Percentiles rank a stretch among this genome's conserved stretches.
Conservation (phyloP, 2,329 filamentous ascomycete genomes). For the Xylariaceae sp. region DNA sequence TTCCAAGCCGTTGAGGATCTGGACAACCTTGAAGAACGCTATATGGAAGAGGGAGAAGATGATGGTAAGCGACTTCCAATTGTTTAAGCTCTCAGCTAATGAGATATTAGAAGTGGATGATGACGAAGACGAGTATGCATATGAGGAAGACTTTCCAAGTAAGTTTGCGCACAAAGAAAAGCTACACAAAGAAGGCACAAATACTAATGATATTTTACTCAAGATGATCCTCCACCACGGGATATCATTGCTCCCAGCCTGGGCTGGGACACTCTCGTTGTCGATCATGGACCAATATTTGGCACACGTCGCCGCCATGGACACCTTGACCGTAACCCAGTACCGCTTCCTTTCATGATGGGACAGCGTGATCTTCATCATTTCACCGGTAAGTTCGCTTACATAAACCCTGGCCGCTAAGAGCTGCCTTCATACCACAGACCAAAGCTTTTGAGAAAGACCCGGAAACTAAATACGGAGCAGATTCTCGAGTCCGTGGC, state of each 20-base stretch:
- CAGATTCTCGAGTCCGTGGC: conserved; percentile 41
- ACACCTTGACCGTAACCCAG: conserved; percentile 53
- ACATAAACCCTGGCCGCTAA: too few species aligned
- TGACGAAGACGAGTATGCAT: conserved; percentile 65
- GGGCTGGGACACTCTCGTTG: conserved; percentile 55
- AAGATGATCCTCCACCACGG: conserved; percentile 42
- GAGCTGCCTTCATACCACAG: too few species aligned
- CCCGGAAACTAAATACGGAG: conserved; percentile 23
- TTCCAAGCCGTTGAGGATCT: conserved; percentile 51
- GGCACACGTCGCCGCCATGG: conserved; percentile 51
- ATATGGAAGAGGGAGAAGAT: conserved; percentile 48
- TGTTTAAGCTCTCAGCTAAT: conserved; percentile 19
- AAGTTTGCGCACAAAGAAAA: conserved; percentile 30
- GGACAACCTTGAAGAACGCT: conserved; percentile 49
- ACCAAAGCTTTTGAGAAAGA: too few species aligned
- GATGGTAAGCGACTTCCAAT: conserved; percentile 42
- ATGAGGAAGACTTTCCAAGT: conserved; percentile 57
- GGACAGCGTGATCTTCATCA: conserved; percentile 26
- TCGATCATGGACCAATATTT: conserved; percentile 42
- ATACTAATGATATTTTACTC: conserved; percentile 12
- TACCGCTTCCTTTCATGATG: conserved; percentile 45
- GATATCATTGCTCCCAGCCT: conserved; percentile 43
- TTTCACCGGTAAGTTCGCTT: conserved; percentile 25
- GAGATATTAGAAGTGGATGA: conserved; percentile 44
- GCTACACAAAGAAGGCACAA: not conserved